A percentile compares a stretch with the other conserved stretches of the same genome.
phyloP scores from a whole-genome alignment of 1,284 basidiomycete genomes.

The Boletus mariae region DNA sequence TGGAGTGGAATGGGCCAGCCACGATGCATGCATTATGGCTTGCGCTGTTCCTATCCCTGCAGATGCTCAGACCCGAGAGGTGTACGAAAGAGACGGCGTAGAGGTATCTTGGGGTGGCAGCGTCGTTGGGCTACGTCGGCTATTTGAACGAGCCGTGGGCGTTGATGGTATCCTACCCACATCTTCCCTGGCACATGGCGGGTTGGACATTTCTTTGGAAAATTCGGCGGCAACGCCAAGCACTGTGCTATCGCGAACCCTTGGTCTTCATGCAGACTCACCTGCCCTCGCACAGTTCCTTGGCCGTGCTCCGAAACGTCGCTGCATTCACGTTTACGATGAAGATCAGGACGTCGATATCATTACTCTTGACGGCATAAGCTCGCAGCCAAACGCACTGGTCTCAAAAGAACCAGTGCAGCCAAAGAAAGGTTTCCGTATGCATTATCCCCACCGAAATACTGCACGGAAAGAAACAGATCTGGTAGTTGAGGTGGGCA shows the following conservation, averaged over 20 bases:
- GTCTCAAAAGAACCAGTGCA: constrained; percentile 7
- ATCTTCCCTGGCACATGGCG: constrained; percentile 5
- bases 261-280: constrained; percentile 67
- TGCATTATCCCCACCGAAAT: constrained; percentile 47
- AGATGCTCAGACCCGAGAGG: constrained; percentile 42
- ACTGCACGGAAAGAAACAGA: constrained; percentile 37
- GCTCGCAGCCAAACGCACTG: constrained; percentile 1
- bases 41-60: constrained; percentile 50
- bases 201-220: constrained; percentile 6
- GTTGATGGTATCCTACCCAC: constrained; percentile 25
- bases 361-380: constrained; percentile 1
- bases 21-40: constrained; percentile 68
- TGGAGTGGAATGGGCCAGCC: constrained; percentile 64
- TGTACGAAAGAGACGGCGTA: constrained; percentile 52
- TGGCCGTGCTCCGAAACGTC: constrained; percentile 53
- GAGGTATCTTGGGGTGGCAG: constrained; percentile 45
- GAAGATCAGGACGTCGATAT: constrained; percentile 44
- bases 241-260: constrained; percentile 52
- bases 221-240: constrained; percentile 16
- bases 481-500: constrained; percentile 16
- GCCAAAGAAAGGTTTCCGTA: constrained; percentile 34
- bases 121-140: constrained; percentile 49
- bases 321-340: constrained; percentile 52
- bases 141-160: constrained; percentile 71
- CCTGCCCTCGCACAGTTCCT: constrained; percentile 70